Conservation (phyloP, 306 rosid species). For the Lithocarpus polystachyus region DNA sequence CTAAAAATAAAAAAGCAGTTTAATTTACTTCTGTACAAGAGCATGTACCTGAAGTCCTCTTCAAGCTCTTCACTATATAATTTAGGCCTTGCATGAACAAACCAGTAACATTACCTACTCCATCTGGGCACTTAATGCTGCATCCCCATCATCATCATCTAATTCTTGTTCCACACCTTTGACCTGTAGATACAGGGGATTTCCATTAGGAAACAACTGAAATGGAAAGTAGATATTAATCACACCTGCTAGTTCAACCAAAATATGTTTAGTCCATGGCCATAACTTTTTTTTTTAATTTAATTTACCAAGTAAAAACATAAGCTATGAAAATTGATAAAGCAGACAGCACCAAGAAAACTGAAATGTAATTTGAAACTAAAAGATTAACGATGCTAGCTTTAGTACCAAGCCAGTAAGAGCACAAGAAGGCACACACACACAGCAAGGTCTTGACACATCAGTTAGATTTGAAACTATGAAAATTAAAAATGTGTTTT, state of each 20-base stretch:
- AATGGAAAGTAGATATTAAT: background rate
- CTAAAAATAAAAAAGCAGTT: background rate
- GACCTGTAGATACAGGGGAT: slow-evolving; percentile 51
- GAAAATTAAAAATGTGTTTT: background rate
- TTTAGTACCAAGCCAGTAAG: background rate
- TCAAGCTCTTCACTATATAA: slow-evolving; percentile 2
- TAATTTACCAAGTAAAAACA: background rate
- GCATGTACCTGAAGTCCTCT: slow-evolving; percentile 1
- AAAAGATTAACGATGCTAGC: background rate
- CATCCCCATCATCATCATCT: slow-evolving; percentile 69
- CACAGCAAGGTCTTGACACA: background rate
- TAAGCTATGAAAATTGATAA: background rate
- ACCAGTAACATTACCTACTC: slow-evolving; percentile 34
- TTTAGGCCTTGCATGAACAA: background rate
- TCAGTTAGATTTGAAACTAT: background rate
- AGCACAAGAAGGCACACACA: background rate
- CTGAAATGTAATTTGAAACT: background rate
- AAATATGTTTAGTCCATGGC: background rate
- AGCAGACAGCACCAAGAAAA: background rate
- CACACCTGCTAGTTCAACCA: background rate
- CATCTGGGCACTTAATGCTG: slow-evolving; percentile 43
- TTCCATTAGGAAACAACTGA: background rate
- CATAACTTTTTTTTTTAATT: background rate
- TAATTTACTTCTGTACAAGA: slow-evolving; percentile 31
- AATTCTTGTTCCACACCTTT: slow-evolving; percentile 87